Conservation (phyloP, 2,329 filamentous ascomycete genomes). For the Venturia oleaginea region DNA sequence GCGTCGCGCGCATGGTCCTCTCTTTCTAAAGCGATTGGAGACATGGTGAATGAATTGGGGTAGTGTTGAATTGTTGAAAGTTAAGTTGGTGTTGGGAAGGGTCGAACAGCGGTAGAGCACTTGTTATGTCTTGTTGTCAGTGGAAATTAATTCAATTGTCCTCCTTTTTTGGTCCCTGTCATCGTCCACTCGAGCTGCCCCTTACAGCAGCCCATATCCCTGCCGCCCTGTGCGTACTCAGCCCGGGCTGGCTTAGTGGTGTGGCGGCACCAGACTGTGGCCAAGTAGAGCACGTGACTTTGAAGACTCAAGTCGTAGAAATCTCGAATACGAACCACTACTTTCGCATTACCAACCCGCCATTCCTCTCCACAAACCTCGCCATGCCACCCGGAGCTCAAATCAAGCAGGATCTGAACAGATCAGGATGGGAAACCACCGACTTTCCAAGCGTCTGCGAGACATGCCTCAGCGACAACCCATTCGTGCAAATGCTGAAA, state of each 20-base stretch:
- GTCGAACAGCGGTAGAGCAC: not conserved
- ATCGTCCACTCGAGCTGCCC: not conserved
- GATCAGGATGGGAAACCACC: constrained; percentile 91
- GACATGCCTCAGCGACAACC: constrained; percentile 89
- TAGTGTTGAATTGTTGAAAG: not conserved
- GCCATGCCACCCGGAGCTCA: constrained; percentile 58
- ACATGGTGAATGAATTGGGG: constrained; percentile 9
- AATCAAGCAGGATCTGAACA: constrained; percentile 92
- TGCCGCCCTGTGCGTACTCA: too few species aligned
- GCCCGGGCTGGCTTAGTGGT: not conserved
- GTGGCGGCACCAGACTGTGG: not conserved
- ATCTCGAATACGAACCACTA: not conserved
- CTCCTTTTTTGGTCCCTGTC: not conserved
- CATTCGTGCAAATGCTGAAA: constrained; percentile 98
- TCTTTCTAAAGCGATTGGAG: constrained; percentile 50
- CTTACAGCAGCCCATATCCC: not conserved
- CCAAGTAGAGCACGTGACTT: not conserved
- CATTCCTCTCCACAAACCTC: not conserved
- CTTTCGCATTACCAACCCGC: not conserved
- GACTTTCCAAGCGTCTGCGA: constrained; percentile 86
- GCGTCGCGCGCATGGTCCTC: constrained; percentile 83
- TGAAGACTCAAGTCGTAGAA: not conserved
- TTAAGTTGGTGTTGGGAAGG: not conserved
- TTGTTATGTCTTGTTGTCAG: not conserved
- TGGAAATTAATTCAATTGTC: not conserved